These are phyloP conservation scores for Artemisia princeps DNA, from an alignment of 140 eudicot species.

Conservation along the genomic window DNA sequence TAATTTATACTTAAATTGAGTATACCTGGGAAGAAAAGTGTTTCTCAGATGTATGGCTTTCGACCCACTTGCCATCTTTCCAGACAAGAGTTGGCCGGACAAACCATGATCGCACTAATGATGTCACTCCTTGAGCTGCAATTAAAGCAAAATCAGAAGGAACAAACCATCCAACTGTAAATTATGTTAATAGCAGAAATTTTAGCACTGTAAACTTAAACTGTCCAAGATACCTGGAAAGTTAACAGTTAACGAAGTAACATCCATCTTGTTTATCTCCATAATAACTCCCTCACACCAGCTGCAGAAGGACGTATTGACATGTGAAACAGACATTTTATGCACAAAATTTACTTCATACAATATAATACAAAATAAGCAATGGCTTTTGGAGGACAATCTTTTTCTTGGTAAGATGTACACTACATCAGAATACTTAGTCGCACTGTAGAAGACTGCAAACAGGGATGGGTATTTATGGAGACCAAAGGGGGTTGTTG, in stretches of 20 bases:
- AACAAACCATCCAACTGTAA: not conserved
- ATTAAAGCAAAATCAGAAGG: constrained; percentile 2
- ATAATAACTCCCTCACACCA: constrained; percentile 82
- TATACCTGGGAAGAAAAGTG: constrained; percentile 50
- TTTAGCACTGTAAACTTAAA: not conserved
- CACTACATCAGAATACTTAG: no score
- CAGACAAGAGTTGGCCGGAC: constrained; percentile 66
- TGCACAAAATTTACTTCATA: no score
- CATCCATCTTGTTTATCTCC: constrained; percentile 60
- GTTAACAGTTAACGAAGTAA: constrained; percentile 50
- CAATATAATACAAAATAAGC: no score
- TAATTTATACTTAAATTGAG: not conserved
- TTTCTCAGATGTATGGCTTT: constrained; percentile 39
- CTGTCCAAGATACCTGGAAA: constrained; percentile 54
- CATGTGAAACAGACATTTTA: not conserved
- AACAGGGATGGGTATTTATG: no score
- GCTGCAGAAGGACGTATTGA: constrained; percentile 41
- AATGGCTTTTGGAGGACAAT: no score
- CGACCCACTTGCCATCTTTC: constrained; percentile 74
- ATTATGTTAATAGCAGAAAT: no score
- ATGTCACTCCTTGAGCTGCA: constrained; percentile 62
- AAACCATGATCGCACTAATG: constrained; percentile 61
- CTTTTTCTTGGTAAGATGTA: no score
- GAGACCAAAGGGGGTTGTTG: no score
- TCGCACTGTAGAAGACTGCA: no score